Conservation (phyloP, 108 stramenopile species). For the Nitzschia sp. region DNA sequence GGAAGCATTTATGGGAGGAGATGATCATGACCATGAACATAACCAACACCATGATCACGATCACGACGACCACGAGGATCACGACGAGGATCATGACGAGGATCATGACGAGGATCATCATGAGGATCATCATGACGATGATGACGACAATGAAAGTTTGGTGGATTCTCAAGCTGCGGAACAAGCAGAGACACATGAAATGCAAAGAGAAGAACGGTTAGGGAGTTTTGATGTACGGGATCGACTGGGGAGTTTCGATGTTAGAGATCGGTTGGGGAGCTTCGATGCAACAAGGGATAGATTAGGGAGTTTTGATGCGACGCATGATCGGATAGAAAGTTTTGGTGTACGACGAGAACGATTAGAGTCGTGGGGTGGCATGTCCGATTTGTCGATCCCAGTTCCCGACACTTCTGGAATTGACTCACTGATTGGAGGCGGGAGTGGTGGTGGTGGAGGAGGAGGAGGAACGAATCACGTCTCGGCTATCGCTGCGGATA, state of each 20-base stretch:
- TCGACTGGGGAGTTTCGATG: constrained; percentile 32
- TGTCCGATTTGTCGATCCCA: constrained; percentile 73
- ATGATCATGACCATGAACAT: too few species aligned
- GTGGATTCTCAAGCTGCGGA: constrained; percentile 30
- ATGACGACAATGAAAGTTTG: constrained; percentile 32
- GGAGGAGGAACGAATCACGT: constrained; percentile 3
- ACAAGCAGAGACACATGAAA: constrained; percentile 27
- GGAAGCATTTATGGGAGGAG: constrained; percentile 48
- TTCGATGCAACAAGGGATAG: constrained; percentile 15
- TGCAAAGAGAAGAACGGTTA: constrained; percentile 12
- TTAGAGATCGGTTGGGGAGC: constrained; percentile 23
- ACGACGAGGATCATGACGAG: too few species aligned
- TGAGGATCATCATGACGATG: too few species aligned
- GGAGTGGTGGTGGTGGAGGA: constrained; percentile 10
- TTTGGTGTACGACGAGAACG: constrained; percentile 52
- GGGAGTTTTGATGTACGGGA: constrained; percentile 28
- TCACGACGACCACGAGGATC: too few species aligned
- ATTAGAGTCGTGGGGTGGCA: constrained; percentile 85
- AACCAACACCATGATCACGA: too few species aligned
- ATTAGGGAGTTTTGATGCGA: constrained; percentile 16
- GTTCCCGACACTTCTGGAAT: constrained; percentile 25
- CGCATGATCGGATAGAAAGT: constrained; percentile 11
- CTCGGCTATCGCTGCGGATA: constrained; percentile 28
- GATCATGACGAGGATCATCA: too few species aligned
- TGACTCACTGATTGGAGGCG: constrained; percentile 22